These are phyloP conservation scores for Puccinellia tenuiflora DNA, from an alignment of 176 grass and related monocot species.

Conservation along the genomic window DNA sequence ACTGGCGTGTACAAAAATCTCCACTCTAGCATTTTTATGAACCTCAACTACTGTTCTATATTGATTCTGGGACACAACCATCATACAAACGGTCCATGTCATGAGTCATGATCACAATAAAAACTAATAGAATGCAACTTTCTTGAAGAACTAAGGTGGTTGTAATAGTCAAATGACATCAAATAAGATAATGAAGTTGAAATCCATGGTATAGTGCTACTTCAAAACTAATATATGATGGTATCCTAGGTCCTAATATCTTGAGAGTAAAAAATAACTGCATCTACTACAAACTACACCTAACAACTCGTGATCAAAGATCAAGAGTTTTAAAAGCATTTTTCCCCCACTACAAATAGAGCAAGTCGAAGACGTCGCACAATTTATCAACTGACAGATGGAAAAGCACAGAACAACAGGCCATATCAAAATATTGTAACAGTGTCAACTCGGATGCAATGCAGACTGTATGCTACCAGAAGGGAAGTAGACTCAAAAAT, in stretches of 20 bases:
- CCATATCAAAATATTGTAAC: neutral
- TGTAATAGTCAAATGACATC: neutral
- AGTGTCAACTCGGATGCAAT: neutral
- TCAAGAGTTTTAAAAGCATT: neutral
- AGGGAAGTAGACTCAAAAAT: neutral
- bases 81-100: neutral
- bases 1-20: neutral
- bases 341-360: neutral
- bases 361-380: neutral
- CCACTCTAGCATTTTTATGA: slow-evolving; percentile 8
- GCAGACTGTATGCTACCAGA: neutral
- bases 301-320: slow-evolving; percentile 8
- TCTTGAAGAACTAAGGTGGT: neutral
- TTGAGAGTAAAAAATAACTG: slow-evolving; percentile 2
- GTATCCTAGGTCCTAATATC: slow-evolving; percentile 5
- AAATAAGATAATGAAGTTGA: slow-evolving; percentile 24
- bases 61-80: neutral
- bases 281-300: neutral
- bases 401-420: neutral
- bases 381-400: neutral
- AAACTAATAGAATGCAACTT: neutral
- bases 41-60: neutral
- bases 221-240: neutral
- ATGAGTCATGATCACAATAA: neutral
- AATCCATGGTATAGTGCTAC: slow-evolving; percentile 1